Evolutionary conservation across 352 stramenopile genomes (phyloP).

Genomic region (Elongisporangium senticosum): DNA sequence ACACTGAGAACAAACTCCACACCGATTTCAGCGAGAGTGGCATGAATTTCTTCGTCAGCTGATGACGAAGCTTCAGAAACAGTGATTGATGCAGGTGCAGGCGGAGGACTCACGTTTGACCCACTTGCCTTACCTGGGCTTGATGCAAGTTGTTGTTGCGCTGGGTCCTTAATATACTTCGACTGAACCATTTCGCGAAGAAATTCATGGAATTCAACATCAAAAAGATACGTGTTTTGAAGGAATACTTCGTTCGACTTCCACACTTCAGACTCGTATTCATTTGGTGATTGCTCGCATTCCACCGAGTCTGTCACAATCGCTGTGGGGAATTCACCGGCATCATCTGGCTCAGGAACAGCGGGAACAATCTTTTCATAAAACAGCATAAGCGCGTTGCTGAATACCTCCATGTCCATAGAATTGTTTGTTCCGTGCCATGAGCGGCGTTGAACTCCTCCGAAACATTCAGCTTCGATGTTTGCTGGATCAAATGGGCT

Average conservation of each 20-base stretch:
- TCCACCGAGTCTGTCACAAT: constrained; percentile 5
- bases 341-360: constrained; percentile 2
- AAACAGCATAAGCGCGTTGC: constrained; percentile 98
- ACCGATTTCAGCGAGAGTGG: constrained; percentile 73
- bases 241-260: constrained; percentile 93
- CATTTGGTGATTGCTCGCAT: constrained; percentile 23
- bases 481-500: constrained; percentile 94
- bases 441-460: constrained; percentile 90
- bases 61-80: constrained; percentile 6
- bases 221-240: constrained; percentile 94
- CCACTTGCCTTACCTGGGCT: constrained; percentile 1
- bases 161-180: constrained; percentile 66
- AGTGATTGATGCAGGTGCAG: constrained; percentile 16
- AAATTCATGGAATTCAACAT: constrained; percentile 95
- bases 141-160: neutral
- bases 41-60: constrained; percentile 56
- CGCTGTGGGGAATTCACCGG: neutral
- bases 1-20: constrained; percentile 86
- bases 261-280: constrained; percentile 89
- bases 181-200: constrained; percentile 85
- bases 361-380: constrained; percentile 95
- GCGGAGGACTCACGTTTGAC: constrained; percentile 2
- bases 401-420: constrained; percentile 98
- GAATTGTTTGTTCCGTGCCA: constrained; percentile 95
- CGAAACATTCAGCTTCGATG: constrained; percentile 98